These are phyloP conservation scores for Nyctanthes arbortristis DNA, from an alignment of 257 asterid genomes.

Conservation along the genomic window DNA sequence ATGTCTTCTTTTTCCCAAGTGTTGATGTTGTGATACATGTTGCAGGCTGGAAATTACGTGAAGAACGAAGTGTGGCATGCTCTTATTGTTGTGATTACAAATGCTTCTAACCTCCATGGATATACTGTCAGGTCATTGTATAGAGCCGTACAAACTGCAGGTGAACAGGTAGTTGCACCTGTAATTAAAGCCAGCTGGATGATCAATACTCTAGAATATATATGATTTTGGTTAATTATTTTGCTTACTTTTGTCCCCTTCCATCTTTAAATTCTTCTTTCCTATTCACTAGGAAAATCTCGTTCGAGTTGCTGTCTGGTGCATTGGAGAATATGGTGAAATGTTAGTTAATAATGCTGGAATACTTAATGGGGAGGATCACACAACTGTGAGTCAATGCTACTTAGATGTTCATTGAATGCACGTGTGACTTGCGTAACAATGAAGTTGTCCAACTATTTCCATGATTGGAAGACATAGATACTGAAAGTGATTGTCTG, in stretches of 20 bases:
- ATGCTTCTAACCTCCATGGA: constrained; percentile 92
- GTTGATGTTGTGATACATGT: constrained; percentile 31
- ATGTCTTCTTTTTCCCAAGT: constrained; percentile 14
- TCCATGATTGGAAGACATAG: neutral
- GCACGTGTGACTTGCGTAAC: constrained; percentile 13
- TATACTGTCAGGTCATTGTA: constrained; percentile 81
- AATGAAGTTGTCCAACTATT: neutral
- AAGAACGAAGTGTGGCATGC: constrained; percentile 99
- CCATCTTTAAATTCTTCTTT: constrained; percentile 20
- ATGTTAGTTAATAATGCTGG: constrained; percentile 72
- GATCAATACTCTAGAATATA: constrained; percentile 10
- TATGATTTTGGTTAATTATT: constrained; percentile 8
- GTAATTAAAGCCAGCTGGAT: constrained; percentile 2
- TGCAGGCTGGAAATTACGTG: constrained; percentile 90
- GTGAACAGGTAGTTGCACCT: constrained; percentile 65
- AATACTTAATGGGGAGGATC: constrained; percentile 77
- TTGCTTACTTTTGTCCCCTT: constrained; percentile 7
- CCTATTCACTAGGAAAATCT: constrained; percentile 75
- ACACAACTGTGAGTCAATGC: constrained; percentile 68
- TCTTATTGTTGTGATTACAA: constrained; percentile 81
- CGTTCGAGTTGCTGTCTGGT: constrained; percentile 96
- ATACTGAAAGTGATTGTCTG: neutral
- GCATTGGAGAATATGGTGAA: constrained; percentile 98
- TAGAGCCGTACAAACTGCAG: constrained; percentile 67
- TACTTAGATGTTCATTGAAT: constrained; percentile 5